Percentiles rank a stretch among this genome's conserved stretches.
phyloP scores from a whole-genome alignment of 2,329 filamentous ascomycete species.

The Fusarium tjaetaba region DNA sequence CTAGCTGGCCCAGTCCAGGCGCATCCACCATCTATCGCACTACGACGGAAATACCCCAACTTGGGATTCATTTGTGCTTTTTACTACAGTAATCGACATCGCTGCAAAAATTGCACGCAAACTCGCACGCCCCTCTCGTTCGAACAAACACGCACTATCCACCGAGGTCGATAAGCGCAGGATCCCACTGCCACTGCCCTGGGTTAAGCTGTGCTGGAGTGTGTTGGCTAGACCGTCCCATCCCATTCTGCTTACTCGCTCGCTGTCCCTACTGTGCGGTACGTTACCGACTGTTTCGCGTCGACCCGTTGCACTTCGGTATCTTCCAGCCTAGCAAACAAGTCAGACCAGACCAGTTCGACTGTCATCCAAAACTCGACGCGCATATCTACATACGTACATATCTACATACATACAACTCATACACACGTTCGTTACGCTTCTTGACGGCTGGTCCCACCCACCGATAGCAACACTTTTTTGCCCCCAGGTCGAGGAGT shows the following conservation, averaged over 20 bases:
- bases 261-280: neutral
- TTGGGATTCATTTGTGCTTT: constrained; percentile 26
- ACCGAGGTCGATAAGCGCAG: constrained; percentile 46
- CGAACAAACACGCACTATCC: constrained; percentile 39
- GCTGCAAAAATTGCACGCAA: constrained; percentile 20
- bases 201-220: constrained; percentile 25
- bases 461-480: constrained; percentile 28
- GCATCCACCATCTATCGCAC: constrained; percentile 37
- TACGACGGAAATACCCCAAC: constrained; percentile 50
- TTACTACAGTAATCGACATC: neutral
- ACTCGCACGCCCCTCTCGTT: constrained; percentile 39
- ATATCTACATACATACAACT: constrained; percentile 1
- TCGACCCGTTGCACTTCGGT: constrained; percentile 29
- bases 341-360: constrained; percentile 7
- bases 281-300: constrained; percentile 16
- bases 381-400: neutral
- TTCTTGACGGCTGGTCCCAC: constrained; percentile 37
- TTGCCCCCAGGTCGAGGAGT: constrained; percentile 38
- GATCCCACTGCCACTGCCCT: constrained; percentile 43
- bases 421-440: constrained; percentile 1
- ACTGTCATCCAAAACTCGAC: constrained; percentile 26
- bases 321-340: constrained; percentile 33
- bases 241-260: constrained; percentile 4
- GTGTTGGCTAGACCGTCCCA: constrained; percentile 19
- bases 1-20: constrained; percentile 13